Evolutionary conservation across 257 asterid genomes (phyloP).

Genomic region (Salvia splendens): DNA sequence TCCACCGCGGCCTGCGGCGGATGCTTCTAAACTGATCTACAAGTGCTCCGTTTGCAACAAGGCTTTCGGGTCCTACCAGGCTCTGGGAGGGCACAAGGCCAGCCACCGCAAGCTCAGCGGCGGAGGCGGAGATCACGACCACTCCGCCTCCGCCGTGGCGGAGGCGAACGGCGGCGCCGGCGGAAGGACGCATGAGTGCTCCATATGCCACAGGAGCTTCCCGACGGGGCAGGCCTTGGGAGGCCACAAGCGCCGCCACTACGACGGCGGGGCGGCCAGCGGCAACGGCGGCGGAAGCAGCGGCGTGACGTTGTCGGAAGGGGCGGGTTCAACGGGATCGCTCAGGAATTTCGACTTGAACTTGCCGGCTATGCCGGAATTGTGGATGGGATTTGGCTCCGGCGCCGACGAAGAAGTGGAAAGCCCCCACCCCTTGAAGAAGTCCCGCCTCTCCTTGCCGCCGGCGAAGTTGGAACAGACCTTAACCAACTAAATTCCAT

Average conservation of each 20-base stretch:
- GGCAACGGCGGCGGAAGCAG: slow-evolving; percentile 32
- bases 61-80: slow-evolving; percentile 58
- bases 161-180: slow-evolving; percentile 15
- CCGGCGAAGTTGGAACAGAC: slow-evolving; percentile 23
- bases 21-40: slow-evolving; percentile 31
- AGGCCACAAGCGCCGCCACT: slow-evolving; percentile 68
- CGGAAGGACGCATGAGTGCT: slow-evolving; percentile 54
- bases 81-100: slow-evolving; percentile 71
- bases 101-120: slow-evolving; percentile 53
- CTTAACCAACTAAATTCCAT: neutral
- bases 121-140: slow-evolving; percentile 17
- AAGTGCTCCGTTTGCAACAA: slow-evolving; percentile 55
- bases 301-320: slow-evolving; percentile 40
- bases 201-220: slow-evolving; percentile 55
- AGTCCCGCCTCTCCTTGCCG: slow-evolving; percentile 40
- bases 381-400: slow-evolving; percentile 38
- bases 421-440: slow-evolving; percentile 60
- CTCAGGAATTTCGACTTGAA: slow-evolving; percentile 50
- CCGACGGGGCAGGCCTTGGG: slow-evolving; percentile 65
- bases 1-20: slow-evolving; percentile 7
- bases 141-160: slow-evolving; percentile 26
- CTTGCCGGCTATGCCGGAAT: slow-evolving; percentile 50
- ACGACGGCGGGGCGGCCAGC: slow-evolving; percentile 44
- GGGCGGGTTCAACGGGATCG: slow-evolving; percentile 36
- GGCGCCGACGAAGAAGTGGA: slow-evolving; percentile 51